A percentile compares a stretch with the other conserved stretches of the same genome.
phyloP scores from a whole-genome alignment of 495 filamentous ascomycete genomes.

The Beverwykella pulmonaria region DNA sequence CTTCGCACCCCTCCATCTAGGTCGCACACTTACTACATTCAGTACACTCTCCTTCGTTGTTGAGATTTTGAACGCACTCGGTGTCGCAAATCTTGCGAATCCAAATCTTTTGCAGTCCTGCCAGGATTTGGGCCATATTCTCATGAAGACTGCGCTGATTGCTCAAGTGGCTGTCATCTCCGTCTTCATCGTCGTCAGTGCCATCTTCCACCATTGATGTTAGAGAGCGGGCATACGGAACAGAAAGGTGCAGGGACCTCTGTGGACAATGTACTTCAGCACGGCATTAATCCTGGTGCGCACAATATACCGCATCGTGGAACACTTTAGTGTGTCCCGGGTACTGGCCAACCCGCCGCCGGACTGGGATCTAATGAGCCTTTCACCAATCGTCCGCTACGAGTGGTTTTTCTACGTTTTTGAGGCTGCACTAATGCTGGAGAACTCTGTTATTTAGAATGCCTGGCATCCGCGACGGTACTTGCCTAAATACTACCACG shows the following conservation, averaged over 20 bases:
- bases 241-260: not conserved
- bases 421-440: constrained; percentile 13
- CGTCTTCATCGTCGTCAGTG: not conserved
- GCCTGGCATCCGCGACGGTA: constrained; percentile 5
- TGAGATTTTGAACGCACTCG: constrained; percentile 12
- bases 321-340: not conserved
- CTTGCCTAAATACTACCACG: constrained; percentile 12
- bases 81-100: constrained; percentile 1
- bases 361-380: not conserved
- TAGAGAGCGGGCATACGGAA: not conserved
- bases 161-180: not conserved
- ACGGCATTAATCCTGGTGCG: not conserved
- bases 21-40: constrained; percentile 13
- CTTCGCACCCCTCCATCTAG: constrained; percentile 12
- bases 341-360: not conserved
- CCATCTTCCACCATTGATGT: not conserved
- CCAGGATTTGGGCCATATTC: not conserved
- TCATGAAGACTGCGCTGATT: constrained; percentile 8
- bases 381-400: constrained; percentile 4
- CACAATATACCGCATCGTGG: constrained; percentile 1
- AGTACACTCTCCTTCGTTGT: constrained; percentile 4
- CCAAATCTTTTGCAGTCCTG: not conserved
- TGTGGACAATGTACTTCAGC: constrained; percentile 7
- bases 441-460: constrained; percentile 11
- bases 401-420: constrained; percentile 25